Evolutionary conservation across 768 basidiomycete genomes (phyloP).

Genomic region (Tylopilus intermedius): DNA sequence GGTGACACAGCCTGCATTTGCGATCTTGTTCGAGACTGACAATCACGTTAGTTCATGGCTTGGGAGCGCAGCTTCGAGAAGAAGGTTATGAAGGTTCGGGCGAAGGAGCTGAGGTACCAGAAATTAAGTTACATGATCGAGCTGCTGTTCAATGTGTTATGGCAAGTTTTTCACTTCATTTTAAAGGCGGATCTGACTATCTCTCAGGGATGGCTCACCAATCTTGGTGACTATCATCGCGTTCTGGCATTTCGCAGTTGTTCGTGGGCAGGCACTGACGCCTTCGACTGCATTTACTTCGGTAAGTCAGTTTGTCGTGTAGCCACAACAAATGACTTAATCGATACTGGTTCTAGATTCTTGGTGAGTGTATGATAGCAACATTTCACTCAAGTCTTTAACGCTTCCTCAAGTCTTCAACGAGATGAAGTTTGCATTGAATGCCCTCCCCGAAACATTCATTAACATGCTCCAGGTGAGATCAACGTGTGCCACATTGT

Average conservation of each 20-base stretch:
- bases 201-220: slow-evolving; percentile 41
- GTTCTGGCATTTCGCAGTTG: slow-evolving; percentile 70
- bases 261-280: slow-evolving; percentile 63
- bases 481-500: not conserved
- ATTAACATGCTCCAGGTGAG: slow-evolving; percentile 81
- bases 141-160: slow-evolving; percentile 54
- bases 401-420: slow-evolving; percentile 55
- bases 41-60: slow-evolving; percentile 71
- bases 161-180: slow-evolving; percentile 31
- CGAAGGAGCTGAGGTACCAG: slow-evolving; percentile 80
- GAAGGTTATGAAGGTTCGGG: slow-evolving; percentile 64
- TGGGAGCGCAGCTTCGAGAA: slow-evolving; percentile 89
- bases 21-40: not conserved
- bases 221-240: slow-evolving; percentile 57
- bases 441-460: slow-evolving; percentile 84
- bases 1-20: slow-evolving; percentile 18
- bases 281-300: slow-evolving; percentile 84
- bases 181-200: not conserved
- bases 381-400: not conserved
- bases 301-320: slow-evolving; percentile 31
- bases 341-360: slow-evolving; percentile 29
- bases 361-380: slow-evolving; percentile 29
- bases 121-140: slow-evolving; percentile 85
- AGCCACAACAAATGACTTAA: not conserved
- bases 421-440: slow-evolving; percentile 85